These are phyloP conservation scores for Zelonia costaricensis DNA, from an alignment of 208 protist species.

Conservation along the genomic window DNA sequence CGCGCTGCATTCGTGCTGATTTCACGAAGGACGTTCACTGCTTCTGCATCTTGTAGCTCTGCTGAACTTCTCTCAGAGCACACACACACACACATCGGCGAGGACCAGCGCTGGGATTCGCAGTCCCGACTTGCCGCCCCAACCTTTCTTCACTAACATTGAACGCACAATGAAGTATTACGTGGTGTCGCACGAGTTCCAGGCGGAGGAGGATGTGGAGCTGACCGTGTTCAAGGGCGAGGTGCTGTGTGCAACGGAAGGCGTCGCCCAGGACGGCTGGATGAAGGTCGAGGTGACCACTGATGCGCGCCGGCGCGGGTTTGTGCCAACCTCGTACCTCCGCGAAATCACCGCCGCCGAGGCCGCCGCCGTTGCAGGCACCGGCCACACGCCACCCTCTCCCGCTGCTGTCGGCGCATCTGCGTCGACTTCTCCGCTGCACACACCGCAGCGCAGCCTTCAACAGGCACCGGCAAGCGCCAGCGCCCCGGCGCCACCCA, in stretches of 20 bases:
- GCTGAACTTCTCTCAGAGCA: background rate
- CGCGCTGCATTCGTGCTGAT: too few relatives aligned
- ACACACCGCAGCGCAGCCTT: background rate
- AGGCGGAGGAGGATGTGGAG: constrained; percentile 74
- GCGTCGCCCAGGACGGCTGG: constrained; percentile 73
- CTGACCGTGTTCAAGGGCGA: constrained; percentile 76
- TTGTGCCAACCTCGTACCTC: constrained; percentile 82
- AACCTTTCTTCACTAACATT: background rate
- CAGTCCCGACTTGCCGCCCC: background rate
- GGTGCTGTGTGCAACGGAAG: constrained; percentile 44
- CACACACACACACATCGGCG: background rate
- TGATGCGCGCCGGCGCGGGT: constrained; percentile 50
- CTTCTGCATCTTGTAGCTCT: constrained; percentile 5
- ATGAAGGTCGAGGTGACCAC: constrained; percentile 61
- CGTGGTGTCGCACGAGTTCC: constrained; percentile 67
- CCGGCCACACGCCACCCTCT: background rate
- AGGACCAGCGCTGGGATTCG: too few relatives aligned
- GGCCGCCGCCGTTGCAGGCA: constrained; percentile 4
- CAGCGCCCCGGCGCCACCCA: background rate
- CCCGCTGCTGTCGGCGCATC: background rate
- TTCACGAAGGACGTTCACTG: too few relatives aligned
- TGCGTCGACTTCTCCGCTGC: background rate
- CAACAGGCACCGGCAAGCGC: background rate
- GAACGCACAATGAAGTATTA: constrained; percentile 39
- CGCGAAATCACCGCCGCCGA: constrained; percentile 30